Conservation (phyloP, 2,329 filamentous ascomycete species). For the Immersiporthe knoxdaviesiana region DNA sequence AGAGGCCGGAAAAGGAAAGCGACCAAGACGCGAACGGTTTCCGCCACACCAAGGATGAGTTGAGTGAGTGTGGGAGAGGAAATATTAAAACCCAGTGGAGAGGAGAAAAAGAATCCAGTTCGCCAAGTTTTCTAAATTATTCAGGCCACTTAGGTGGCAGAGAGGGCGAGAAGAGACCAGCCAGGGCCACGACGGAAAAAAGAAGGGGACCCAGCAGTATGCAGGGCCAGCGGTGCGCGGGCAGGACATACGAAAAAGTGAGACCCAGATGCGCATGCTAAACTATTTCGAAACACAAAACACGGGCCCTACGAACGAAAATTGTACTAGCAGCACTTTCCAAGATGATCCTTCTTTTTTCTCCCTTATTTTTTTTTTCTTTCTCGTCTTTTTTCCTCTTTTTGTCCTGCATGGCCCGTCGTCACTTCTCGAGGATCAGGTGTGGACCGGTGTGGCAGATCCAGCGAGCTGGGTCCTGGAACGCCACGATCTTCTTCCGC, state of each 20-base stretch:
- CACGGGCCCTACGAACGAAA: constrained; percentile 11
- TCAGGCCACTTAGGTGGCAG: neutral
- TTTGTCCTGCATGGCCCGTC: neutral
- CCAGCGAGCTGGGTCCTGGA: constrained; percentile 5
- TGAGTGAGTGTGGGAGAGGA: neutral
- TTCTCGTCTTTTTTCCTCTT: neutral
- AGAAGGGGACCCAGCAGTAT: neutral
- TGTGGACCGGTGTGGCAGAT: constrained; percentile 3
- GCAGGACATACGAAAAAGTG: neutral
- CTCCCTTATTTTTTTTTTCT: neutral
- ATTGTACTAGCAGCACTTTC: neutral
- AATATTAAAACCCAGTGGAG: neutral
- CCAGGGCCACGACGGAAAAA: neutral
- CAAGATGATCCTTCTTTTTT: neutral
- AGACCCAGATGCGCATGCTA: constrained; percentile 9
- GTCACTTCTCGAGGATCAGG: neutral
- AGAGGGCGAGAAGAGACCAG: constrained; percentile 3
- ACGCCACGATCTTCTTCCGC: constrained; percentile 1
- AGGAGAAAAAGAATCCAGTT: neutral
- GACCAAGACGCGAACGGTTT: constrained; percentile 2
- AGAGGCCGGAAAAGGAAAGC: constrained; percentile 13
- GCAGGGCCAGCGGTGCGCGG: neutral
- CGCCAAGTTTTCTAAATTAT: neutral
- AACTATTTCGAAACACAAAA: constrained; percentile 26
- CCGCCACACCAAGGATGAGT: neutral